These are phyloP conservation scores for Eucalyptus sideroxylon DNA, from an alignment of 345 rosid species.

Conservation along the genomic window DNA sequence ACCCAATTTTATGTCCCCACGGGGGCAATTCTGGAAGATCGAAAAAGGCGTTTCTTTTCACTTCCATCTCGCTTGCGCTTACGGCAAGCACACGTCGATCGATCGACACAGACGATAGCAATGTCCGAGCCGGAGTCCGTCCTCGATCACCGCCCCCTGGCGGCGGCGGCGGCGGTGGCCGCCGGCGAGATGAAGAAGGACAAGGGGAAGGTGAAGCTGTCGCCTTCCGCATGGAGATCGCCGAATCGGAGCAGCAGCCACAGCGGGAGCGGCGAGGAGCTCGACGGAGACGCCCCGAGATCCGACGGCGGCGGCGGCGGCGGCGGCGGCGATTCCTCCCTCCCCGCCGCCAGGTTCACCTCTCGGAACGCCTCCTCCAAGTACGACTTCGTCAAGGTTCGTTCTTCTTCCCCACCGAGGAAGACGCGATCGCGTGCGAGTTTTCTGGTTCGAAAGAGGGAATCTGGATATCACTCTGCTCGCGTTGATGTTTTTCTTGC, in stretches of 20 bases:
- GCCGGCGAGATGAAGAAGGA: slow-evolving; percentile 10
- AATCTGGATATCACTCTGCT: not conserved
- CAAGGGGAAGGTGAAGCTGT: slow-evolving; percentile 4
- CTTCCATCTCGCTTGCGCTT: not conserved
- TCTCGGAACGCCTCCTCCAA: slow-evolving; percentile 8
- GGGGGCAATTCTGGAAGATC: not conserved
- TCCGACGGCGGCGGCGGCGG: not conserved
- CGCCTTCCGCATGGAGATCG: not conserved
- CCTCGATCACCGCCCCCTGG: not conserved
- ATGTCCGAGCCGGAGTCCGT: not conserved
- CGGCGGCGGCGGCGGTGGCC: not conserved
- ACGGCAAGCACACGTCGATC: not conserved
- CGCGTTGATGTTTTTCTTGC: not conserved
- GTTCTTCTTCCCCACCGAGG: not conserved
- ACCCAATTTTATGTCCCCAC: not conserved
- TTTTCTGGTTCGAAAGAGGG: not conserved
- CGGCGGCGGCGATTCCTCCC: not conserved
- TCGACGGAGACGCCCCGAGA: not conserved
- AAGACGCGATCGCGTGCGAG: not conserved
- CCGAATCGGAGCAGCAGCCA: not conserved
- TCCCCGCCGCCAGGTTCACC: not conserved
- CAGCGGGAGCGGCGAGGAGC: not conserved
- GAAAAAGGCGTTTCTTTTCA: not conserved
- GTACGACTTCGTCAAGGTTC: slow-evolving; percentile 15
- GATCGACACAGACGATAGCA: not conserved